Conservation (phyloP, 805 yeast species). For the Wickerhamiella siamensis region DNA sequence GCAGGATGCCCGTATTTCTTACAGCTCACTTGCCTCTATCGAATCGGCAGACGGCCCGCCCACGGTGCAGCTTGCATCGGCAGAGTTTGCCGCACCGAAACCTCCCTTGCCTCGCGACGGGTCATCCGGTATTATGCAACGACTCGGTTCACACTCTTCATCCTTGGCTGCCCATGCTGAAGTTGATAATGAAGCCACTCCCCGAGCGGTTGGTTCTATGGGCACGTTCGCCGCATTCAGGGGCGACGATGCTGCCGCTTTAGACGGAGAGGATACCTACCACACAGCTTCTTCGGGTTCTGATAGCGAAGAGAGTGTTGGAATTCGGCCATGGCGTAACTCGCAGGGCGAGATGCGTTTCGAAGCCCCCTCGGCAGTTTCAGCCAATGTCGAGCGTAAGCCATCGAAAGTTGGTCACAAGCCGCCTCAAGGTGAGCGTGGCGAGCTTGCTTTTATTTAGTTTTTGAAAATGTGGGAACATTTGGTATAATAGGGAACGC, state of each 20-base stretch:
- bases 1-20: constrained; percentile 44
- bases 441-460: constrained; percentile 24
- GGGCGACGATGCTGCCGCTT: neutral
- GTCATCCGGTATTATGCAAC: constrained; percentile 22
- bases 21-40: constrained; percentile 65
- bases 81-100: constrained; percentile 10
- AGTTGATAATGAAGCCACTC: constrained; percentile 1
- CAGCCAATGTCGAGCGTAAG: constrained; percentile 18
- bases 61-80: constrained; percentile 59
- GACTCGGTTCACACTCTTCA: constrained; percentile 23
- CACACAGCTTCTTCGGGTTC: constrained; percentile 23
- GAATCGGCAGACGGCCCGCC: constrained; percentile 63
- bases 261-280: constrained; percentile 17
- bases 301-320: constrained; percentile 15
- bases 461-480: constrained; percentile 1
- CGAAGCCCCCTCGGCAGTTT: constrained; percentile 11
- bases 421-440: constrained; percentile 16
- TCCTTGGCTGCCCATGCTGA: constrained; percentile 12
- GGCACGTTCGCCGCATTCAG: constrained; percentile 1
- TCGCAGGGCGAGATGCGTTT: constrained; percentile 25
- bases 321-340: constrained; percentile 22
- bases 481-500: too few species aligned
- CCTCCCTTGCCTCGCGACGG: constrained; percentile 19
- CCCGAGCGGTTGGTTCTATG: constrained; percentile 5
- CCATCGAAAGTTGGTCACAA: constrained; percentile 22